A percentile compares a stretch with the other conserved stretches of the same genome.
Evolutionary conservation across 768 basidiomycete species (phyloP).

Genomic region (Hortiboletus flavorubellus): DNA sequence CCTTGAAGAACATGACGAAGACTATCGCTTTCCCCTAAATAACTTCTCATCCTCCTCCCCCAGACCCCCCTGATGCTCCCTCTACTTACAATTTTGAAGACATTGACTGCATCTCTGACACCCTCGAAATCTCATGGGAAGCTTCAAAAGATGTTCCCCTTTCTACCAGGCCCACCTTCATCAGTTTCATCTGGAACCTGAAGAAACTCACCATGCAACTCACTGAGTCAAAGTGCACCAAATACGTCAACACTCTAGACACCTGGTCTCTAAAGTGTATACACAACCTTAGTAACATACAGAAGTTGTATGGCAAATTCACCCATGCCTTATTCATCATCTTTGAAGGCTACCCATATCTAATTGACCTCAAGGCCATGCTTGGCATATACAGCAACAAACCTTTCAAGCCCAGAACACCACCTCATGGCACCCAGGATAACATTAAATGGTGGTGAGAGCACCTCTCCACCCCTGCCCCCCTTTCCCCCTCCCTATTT

Average conservation of each 20-base stretch:
- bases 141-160: conserved; percentile 30
- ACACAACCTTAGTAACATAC: neutral
- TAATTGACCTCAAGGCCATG: neutral
- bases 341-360: neutral
- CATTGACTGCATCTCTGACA: conserved; percentile 33
- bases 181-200: neutral
- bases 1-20: neutral
- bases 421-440: neutral
- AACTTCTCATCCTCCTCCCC: neutral
- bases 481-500: neutral
- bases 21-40: neutral
- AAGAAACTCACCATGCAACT: neutral
- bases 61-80: conserved; percentile 3
- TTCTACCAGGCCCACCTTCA: neutral
- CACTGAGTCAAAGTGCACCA: neutral
- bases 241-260: neutral
- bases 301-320: neutral
- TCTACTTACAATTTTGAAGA: conserved; percentile 23
- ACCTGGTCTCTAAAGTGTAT: neutral
- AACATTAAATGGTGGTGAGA: neutral
- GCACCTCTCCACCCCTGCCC: neutral
- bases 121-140: conserved; percentile 34
- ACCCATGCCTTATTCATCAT: neutral
- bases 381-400: neutral
- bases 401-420: neutral